Conservation (phyloP, 163 green algal species). For the Chloroidium sp. region DNA sequence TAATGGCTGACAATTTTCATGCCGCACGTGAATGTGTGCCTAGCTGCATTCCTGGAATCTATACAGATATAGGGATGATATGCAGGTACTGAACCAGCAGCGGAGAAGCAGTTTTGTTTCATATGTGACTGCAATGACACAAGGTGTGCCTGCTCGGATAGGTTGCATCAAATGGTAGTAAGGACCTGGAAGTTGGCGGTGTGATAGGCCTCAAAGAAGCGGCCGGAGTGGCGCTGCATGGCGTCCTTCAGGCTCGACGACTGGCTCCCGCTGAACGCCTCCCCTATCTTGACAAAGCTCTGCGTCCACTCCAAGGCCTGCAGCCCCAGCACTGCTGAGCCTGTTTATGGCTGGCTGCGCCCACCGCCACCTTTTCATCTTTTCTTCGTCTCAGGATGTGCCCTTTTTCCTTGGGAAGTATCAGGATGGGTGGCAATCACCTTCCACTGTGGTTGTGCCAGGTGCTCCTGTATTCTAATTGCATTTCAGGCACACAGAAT, state of each 20-base stretch:
- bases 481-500: too few species aligned
- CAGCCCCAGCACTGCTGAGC: too few species aligned
- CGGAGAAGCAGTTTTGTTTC: neutral
- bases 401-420: too few species aligned
- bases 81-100: neutral
- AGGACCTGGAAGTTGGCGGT: constrained; percentile 49
- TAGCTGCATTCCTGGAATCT: too few species aligned
- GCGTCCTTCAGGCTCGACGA: constrained; percentile 28
- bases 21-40: too few species aligned
- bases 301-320: constrained; percentile 64
- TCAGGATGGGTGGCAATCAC: too few species aligned
- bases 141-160: neutral
- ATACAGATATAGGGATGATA: neutral
- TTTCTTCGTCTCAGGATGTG: too few species aligned
- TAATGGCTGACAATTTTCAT: too few species aligned
- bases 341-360: too few species aligned
- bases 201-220: constrained; percentile 57
- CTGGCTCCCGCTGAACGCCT: constrained; percentile 58
- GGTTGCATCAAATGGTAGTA: neutral
- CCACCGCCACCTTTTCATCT: too few species aligned
- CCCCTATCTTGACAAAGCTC: constrained; percentile 43
- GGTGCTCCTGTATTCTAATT: too few species aligned
- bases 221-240: constrained; percentile 25
- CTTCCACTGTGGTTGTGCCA: too few species aligned
- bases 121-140: neutral